Evolutionary conservation across 768 basidiomycete species (phyloP).

Genomic region (Pulveroboletus frians): DNA sequence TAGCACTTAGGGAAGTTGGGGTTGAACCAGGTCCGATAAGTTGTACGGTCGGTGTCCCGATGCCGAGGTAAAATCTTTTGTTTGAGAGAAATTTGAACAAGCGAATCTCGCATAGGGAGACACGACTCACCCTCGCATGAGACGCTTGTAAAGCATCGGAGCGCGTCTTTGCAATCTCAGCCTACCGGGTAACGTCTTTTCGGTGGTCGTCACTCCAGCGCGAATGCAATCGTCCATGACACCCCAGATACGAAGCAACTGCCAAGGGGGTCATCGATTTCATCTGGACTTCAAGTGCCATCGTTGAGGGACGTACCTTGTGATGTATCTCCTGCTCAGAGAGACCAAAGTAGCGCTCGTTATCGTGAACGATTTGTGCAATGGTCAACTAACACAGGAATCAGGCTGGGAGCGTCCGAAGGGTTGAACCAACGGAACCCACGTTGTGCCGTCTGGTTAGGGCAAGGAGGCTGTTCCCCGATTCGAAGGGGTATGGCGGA

Average conservation of each 20-base stretch:
- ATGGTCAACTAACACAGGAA: slow-evolving; percentile 67
- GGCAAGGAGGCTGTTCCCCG: slow-evolving; percentile 68
- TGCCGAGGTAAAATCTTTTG: slow-evolving; percentile 48
- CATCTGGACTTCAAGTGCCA: neutral
- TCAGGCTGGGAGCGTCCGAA: slow-evolving; percentile 5
- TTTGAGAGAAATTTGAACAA: slow-evolving; percentile 20
- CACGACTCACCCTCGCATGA: slow-evolving; percentile 74
- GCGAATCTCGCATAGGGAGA: neutral
- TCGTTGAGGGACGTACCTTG: slow-evolving; percentile 44
- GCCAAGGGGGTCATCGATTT: neutral
- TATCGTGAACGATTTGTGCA: slow-evolving; percentile 90
- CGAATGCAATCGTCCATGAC: slow-evolving; percentile 94
- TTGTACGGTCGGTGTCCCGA: slow-evolving; percentile 34
- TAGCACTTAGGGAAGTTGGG: slow-evolving; percentile 13
- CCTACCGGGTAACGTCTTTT: slow-evolving; percentile 82
- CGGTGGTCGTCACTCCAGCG: slow-evolving; percentile 74
- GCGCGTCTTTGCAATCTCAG: slow-evolving; percentile 75
- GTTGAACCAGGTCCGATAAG: slow-evolving; percentile 31
- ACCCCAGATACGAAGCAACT: slow-evolving; percentile 75
- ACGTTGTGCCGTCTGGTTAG: slow-evolving; percentile 80
- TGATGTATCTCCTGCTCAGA: slow-evolving; percentile 68
- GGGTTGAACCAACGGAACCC: slow-evolving; percentile 25
- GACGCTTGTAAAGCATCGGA: slow-evolving; percentile 80
- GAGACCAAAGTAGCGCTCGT: slow-evolving; percentile 78
- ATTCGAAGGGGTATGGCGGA: slow-evolving; percentile 81